Conservation (phyloP, 345 rosid species). For the Leavenworthia alabamica region DNA sequence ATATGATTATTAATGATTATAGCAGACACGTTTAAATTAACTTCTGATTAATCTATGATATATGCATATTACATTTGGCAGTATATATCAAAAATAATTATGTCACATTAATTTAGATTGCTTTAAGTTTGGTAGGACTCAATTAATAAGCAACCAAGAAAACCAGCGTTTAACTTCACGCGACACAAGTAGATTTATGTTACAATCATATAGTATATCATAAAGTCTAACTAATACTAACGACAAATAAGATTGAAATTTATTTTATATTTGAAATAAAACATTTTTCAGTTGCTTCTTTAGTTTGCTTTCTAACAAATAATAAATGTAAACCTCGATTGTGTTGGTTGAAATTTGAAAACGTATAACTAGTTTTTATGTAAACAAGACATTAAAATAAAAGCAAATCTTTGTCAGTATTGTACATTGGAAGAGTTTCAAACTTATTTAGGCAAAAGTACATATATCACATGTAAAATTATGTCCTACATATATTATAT, state of each 20-base stretch:
- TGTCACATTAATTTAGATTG: not conserved
- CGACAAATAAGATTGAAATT: not conserved
- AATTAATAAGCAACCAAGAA: conserved; percentile 15
- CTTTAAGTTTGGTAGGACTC: conserved; percentile 17
- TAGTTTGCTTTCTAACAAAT: too few species aligned
- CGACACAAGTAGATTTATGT: conserved; percentile 6
- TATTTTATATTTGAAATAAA: not conserved
- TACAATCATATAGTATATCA: conserved; percentile 3
- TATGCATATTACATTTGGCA: not conserved
- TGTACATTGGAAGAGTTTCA: not conserved
- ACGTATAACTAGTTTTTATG: not conserved
- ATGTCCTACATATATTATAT: not conserved
- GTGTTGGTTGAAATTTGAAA: not conserved
- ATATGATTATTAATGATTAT: not conserved
- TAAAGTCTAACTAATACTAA: not conserved
- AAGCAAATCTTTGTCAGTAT: not conserved
- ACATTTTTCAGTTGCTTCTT: not conserved
- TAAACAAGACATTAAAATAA: not conserved
- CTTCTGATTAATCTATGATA: not conserved
- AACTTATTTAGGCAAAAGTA: not conserved
- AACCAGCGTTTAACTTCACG: conserved; percentile 18
- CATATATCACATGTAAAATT: not conserved
- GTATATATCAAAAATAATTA: not conserved
- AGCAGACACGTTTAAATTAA: not conserved
- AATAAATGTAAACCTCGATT: not conserved